These are phyloP conservation scores for Phytophthora ohioensis DNA, from an alignment of 352 stramenopile genomes.

Conservation along the genomic window DNA sequence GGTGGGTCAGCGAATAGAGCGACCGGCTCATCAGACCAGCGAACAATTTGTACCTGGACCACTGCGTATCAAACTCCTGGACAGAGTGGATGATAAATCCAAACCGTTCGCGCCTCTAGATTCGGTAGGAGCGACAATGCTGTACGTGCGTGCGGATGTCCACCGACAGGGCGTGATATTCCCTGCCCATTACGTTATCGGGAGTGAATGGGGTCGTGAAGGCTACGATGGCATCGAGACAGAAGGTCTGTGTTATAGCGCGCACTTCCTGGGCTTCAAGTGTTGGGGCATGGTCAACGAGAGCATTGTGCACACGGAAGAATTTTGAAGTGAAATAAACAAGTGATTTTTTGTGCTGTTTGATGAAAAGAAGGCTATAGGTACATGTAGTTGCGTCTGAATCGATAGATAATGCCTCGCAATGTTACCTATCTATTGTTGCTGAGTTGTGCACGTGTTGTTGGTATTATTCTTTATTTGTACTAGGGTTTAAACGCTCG, in stretches of 20 bases:
- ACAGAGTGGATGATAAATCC: constrained; percentile 15
- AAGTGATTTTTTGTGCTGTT: too few relatives aligned
- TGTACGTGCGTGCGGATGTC: constrained; percentile 58
- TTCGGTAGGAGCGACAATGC: constrained; percentile 58
- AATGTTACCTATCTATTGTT: too few relatives aligned
- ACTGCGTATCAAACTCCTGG: constrained; percentile 12
- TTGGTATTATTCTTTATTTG: too few relatives aligned
- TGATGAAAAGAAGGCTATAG: too few relatives aligned
- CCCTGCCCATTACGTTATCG: constrained; percentile 47
- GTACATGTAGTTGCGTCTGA: too few relatives aligned
- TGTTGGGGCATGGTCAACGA: constrained; percentile 59
- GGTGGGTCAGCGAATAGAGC: constrained; percentile 24
- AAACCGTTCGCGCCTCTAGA: constrained; percentile 40
- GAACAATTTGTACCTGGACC: constrained; percentile 26
- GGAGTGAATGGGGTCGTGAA: constrained; percentile 48
- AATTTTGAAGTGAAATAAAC: too few relatives aligned
- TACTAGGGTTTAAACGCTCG: too few relatives aligned
- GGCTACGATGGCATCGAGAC: constrained; percentile 62
- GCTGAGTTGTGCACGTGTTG: too few relatives aligned
- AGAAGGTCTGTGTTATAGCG: constrained; percentile 55
- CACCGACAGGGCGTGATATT: constrained; percentile 58
- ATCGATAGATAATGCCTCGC: too few relatives aligned
- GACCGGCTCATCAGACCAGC: not conserved
- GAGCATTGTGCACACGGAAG: constrained; percentile 25
- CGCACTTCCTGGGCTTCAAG: constrained; percentile 54